Evolutionary conservation across 2,329 filamentous ascomycete species (phyloP).

Genomic region (Tolypocladium pustulatum): DNA sequence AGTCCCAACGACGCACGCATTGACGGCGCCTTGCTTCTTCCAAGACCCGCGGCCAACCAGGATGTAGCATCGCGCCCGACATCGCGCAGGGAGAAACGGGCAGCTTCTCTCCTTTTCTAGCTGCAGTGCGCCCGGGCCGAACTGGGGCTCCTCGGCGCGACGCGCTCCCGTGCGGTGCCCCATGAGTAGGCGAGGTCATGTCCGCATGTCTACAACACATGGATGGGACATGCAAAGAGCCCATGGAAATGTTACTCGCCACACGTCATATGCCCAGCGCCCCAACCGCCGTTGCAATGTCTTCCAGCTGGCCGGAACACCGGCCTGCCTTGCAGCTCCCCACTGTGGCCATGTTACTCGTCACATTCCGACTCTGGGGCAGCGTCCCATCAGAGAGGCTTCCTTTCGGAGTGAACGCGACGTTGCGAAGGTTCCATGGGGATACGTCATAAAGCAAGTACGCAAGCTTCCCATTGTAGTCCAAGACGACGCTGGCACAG

Average conservation of each 20-base stretch:
- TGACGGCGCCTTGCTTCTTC: background rate
- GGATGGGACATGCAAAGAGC: background rate
- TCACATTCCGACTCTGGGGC: constrained; percentile 19
- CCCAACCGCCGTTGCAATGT: background rate
- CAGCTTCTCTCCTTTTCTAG: background rate
- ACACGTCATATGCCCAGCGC: background rate
- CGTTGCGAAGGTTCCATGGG: no score
- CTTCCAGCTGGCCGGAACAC: background rate
- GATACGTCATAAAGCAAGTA: no score
- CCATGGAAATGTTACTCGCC: background rate
- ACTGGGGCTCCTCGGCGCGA: background rate
- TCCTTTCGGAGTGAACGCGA: no score
- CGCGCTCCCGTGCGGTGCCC: background rate
- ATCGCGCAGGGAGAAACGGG: background rate
- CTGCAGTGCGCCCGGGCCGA: background rate
- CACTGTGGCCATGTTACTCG: background rate
- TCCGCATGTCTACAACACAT: background rate
- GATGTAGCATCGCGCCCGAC: background rate
- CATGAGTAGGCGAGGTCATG: background rate
- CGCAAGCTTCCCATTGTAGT: no score
- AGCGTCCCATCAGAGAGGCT: no score
- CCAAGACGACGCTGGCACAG: no score
- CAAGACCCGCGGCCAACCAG: background rate
- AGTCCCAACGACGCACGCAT: background rate
- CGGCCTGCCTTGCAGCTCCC: background rate